Base-by-base conservation (phyloP, 106 monocot species). In the Narthecium ossifragum region DNA sequence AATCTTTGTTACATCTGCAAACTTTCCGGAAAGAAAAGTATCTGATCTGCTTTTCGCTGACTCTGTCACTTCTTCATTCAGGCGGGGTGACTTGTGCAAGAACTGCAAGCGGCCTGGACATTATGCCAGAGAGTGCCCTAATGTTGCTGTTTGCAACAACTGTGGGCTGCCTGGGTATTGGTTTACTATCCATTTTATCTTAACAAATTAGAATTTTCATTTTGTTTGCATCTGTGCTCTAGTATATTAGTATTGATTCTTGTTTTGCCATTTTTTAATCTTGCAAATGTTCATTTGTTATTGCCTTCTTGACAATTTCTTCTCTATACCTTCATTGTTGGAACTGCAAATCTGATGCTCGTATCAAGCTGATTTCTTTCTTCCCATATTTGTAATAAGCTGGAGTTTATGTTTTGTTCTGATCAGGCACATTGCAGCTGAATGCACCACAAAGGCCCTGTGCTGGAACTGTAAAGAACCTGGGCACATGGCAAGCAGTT, bases 21-120 rank as follows among this genome's bases (percentile, higher is more conserved):
- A n/a, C n/a, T n/a, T n/a, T n/a, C n/a, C n/a, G n/a, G n/a, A n/a
- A n/a, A n/a, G n/a, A n/a, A n/a, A n/a, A n/a, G n/a, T n/a, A n/a
- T n/a, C n/a, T n/a, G n/a, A n/a, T n/a, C n/a, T n/a, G n/a, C n/a
- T n/a, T n/a, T n/a, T n/a, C n/a, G n/a, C n/a, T n/a, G n/a, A n/a
- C 47, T 47, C 18, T 24, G 18, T 24, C 22, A 15, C 26, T 66
- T 58, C 23, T 56, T 52, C 46, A 61, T 58, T 12, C 73, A 93
- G 93, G 79, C 63, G 72, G 37, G 10, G 53, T 58, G 93, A 93
- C 62, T 60, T 98, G 60, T 98, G 96, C 81, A 90, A 87, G 63
- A 98, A 90, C 67, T 98, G 96, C 66, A 98, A 87, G 69, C 75
- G 86, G 3, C 87, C 90, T 28, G 96, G 96, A 25, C 96, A 98